Percentiles rank a stretch among this genome's conserved stretches.
These are phyloP conservation scores for Neurospora sp. DNA, from an alignment of 495 filamentous ascomycete species.

Conservation along the genomic window DNA sequence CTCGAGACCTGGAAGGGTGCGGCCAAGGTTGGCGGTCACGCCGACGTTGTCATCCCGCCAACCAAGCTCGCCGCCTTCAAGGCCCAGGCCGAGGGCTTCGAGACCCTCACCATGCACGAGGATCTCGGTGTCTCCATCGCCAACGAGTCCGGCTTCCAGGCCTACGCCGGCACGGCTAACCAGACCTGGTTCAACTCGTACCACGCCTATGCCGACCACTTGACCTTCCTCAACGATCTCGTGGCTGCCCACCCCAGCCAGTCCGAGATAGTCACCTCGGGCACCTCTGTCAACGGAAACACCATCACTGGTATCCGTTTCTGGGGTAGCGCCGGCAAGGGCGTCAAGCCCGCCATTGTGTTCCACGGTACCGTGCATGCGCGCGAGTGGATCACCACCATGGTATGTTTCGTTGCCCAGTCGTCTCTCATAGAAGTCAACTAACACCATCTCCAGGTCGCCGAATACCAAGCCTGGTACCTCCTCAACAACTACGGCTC, in stretches of 20 bases:
- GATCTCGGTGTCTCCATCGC: constrained; percentile 21
- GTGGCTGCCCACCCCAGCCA: constrained; percentile 35
- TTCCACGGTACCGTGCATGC: constrained; percentile 56
- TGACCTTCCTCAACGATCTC: constrained; percentile 43
- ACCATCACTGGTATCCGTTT: constrained; percentile 50
- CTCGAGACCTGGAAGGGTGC: constrained; percentile 24
- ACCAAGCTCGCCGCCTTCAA: constrained; percentile 13
- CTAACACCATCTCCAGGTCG: constrained; percentile 9
- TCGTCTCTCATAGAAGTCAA: too few relatives aligned
- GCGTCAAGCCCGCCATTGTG: constrained; percentile 47
- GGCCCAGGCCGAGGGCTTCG: constrained; percentile 10
- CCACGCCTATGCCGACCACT: constrained; percentile 46
- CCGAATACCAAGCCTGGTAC: constrained; percentile 48
- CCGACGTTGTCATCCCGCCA: constrained; percentile 25
- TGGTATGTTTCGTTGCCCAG: constrained; percentile 17
- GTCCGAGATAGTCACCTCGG: constrained; percentile 43
- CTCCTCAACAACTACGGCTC: constrained; percentile 38
- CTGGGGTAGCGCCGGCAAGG: constrained; percentile 43
- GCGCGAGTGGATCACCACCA: constrained; percentile 53
- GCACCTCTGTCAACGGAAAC: constrained; percentile 40
- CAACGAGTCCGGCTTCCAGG: constrained; percentile 12
- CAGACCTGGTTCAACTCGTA: constrained; percentile 48
- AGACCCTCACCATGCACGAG: constrained; percentile 20
- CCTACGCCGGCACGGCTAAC: constrained; percentile 11
- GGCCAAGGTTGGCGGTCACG: constrained; percentile 9